Evolutionary conservation across 345 rosid genomes (phyloP).

Genomic region (Brassica cretica): DNA sequence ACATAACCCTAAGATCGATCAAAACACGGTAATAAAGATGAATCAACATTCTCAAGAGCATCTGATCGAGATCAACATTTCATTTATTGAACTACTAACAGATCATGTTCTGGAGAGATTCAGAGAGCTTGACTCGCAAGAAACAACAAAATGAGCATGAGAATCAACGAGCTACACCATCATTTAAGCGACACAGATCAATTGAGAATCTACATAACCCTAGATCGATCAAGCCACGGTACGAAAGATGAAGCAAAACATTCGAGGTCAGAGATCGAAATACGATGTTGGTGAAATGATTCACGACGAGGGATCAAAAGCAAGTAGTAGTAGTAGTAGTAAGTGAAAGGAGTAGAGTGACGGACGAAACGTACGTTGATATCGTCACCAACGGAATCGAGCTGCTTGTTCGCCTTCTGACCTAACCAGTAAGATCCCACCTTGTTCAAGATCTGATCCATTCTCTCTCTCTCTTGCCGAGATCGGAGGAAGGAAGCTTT

Average conservation of each 20-base stretch:
- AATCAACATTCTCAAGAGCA: too few species aligned
- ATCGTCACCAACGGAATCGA: conserved; percentile 88
- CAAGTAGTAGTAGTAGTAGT: not conserved
- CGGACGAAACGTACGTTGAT: conserved; percentile 49
- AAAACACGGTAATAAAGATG: too few species aligned
- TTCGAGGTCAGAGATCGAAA: conserved; percentile 11
- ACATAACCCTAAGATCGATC: not conserved
- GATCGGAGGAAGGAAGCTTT: conserved; percentile 15
- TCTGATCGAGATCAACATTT: too few species aligned
- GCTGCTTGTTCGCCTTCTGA: conserved; percentile 71
- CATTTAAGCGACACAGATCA: too few species aligned
- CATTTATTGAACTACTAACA: too few species aligned
- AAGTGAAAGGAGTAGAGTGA: conserved; percentile 5
- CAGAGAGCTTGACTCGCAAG: not conserved
- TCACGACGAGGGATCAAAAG: not conserved
- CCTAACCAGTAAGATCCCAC: conserved; percentile 89
- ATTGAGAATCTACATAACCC: too few species aligned
- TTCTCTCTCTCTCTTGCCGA: conserved; percentile 29
- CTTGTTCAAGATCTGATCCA: conserved; percentile 94
- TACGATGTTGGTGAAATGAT: not conserved
- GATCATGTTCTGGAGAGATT: too few species aligned
- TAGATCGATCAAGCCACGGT: not conserved
- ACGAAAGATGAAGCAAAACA: not conserved
- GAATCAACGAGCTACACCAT: too few species aligned
- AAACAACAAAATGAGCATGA: not conserved